Conservation (phyloP, 106 monocot species). For the Dioscorea zingiberensis region DNA sequence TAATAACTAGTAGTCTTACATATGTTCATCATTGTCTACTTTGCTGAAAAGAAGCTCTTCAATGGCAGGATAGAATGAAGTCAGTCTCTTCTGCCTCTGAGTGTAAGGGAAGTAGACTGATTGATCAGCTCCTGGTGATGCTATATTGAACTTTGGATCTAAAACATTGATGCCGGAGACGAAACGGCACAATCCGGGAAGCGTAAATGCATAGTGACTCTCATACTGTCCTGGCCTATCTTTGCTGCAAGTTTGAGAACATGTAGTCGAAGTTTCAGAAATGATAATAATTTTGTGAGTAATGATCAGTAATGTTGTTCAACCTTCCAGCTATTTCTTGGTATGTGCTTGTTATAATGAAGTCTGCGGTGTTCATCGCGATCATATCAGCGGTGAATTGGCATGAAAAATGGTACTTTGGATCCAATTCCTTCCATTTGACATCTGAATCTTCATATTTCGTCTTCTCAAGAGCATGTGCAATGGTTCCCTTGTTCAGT, state of each 20-base stretch:
- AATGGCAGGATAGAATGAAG: conserved; percentile 52
- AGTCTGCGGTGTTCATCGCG: conserved; percentile 85
- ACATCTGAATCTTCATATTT: conserved; percentile 94
- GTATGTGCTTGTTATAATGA: conserved; percentile 97
- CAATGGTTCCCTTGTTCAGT: conserved; percentile 63
- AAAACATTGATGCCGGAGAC: conserved; percentile 85
- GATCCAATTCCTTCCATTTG: conserved; percentile 84
- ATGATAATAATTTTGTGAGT: background rate
- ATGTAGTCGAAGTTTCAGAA: too few species aligned
- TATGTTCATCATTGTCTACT: conserved; percentile 66
- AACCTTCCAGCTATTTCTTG: conserved; percentile 97
- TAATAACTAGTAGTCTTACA: conserved; percentile 23
- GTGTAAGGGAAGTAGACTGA: conserved; percentile 89
- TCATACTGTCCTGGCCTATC: conserved; percentile 91
- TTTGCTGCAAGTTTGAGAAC: conserved; percentile 41
- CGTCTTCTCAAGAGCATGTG: conserved; percentile 96
- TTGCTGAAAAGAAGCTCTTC: conserved; percentile 72
- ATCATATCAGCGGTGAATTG: conserved; percentile 98
- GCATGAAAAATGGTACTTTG: conserved; percentile 92
- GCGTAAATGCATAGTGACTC: conserved; percentile 77
- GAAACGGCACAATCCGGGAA: conserved; percentile 86
- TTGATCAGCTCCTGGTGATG: conserved; percentile 93
- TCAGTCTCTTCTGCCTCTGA: conserved; percentile 71
- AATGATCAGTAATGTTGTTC: too few species aligned
- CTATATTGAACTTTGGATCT: conserved; percentile 96